Evolutionary conservation across 2,329 filamentous ascomycete genomes (phyloP).

Genomic region (Volutella citrinella): DNA sequence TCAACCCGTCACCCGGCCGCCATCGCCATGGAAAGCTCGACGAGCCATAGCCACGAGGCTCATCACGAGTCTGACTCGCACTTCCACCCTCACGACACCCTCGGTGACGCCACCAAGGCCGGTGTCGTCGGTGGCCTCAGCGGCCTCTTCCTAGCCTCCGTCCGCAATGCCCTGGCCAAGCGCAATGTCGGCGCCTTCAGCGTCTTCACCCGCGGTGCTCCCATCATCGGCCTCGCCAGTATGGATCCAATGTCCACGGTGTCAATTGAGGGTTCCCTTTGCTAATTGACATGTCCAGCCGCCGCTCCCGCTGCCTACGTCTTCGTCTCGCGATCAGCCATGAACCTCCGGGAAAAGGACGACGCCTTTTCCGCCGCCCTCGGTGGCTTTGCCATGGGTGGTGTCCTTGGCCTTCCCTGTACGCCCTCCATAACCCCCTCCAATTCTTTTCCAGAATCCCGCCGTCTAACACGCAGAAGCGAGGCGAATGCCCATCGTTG

Average conservation of each 20-base stretch:
- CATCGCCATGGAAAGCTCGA: conserved; percentile 33
- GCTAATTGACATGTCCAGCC: conserved; percentile 44
- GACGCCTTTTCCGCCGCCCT: conserved; percentile 73
- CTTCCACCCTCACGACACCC: conserved; percentile 74
- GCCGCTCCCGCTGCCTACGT: conserved; percentile 66
- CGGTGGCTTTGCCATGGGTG: conserved; percentile 74
- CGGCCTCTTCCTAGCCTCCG: conserved; percentile 70
- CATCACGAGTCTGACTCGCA: conserved; percentile 21
- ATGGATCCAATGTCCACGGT: conserved; percentile 12
- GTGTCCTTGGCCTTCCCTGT: conserved; percentile 71
- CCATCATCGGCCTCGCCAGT: conserved; percentile 58
- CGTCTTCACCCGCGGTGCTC: conserved; percentile 75
- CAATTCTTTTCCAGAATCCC: conserved; percentile 2
- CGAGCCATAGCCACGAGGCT: conserved; percentile 25
- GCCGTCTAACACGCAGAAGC: conserved; percentile 25
- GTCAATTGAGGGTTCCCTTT: conserved; percentile 17
- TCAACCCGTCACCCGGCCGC: conserved; percentile 13
- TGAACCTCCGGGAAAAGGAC: conserved; percentile 83
- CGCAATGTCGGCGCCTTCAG: conserved; percentile 78
- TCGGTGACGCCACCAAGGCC: conserved; percentile 64
- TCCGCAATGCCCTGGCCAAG: conserved; percentile 84
- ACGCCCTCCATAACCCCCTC: conserved; percentile 31
- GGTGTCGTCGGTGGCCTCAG: conserved; percentile 62
- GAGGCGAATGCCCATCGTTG: conserved; percentile 62
- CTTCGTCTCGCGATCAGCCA: conserved; percentile 72